These are phyloP conservation scores for Aspergillus fructus DNA, from an alignment of 2,329 filamentous ascomycete genomes.

Conservation along the genomic window DNA sequence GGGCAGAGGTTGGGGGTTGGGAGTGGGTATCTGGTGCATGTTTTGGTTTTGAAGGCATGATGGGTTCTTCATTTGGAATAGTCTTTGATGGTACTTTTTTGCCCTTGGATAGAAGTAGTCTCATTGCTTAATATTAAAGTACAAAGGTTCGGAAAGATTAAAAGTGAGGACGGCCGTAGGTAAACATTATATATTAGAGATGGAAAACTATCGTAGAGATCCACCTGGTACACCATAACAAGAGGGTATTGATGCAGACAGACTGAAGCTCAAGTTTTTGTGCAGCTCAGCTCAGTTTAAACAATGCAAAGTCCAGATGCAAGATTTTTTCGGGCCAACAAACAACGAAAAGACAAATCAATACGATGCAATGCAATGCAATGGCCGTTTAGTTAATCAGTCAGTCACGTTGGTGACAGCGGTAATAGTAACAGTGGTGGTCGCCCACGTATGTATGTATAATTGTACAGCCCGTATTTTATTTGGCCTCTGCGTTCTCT, in stretches of 20 bases:
- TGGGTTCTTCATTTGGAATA: neutral
- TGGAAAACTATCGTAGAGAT: slow-evolving; percentile 11
- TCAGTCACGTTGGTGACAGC: no score
- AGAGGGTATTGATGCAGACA: slow-evolving; percentile 21
- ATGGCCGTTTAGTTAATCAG: neutral
- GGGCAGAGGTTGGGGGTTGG: slow-evolving; percentile 59
- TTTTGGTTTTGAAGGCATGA: slow-evolving; percentile 61
- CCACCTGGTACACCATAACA: slow-evolving; percentile 4
- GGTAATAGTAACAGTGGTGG: neutral
- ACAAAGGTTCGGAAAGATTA: neutral
- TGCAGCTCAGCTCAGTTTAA: slow-evolving; percentile 8
- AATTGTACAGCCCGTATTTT: slow-evolving; percentile 7
- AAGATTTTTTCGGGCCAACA: neutral
- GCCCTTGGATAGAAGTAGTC: neutral
- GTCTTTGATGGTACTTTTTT: neutral
- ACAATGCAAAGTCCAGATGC: slow-evolving; percentile 17
- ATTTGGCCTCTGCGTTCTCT: slow-evolving; percentile 19
- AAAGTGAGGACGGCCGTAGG: slow-evolving; percentile 7
- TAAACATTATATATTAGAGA: slow-evolving; percentile 24
- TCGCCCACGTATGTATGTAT: slow-evolving; percentile 8
- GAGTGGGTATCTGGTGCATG: slow-evolving; percentile 78
- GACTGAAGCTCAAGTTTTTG: slow-evolving; percentile 13
- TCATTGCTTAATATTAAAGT: neutral
- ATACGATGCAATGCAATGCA: slow-evolving; percentile 7
- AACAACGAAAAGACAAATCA: neutral